These are phyloP conservation scores for Diaporthe amygdali DNA, from an alignment of 2,329 filamentous ascomycete genomes.

Conservation along the genomic window DNA sequence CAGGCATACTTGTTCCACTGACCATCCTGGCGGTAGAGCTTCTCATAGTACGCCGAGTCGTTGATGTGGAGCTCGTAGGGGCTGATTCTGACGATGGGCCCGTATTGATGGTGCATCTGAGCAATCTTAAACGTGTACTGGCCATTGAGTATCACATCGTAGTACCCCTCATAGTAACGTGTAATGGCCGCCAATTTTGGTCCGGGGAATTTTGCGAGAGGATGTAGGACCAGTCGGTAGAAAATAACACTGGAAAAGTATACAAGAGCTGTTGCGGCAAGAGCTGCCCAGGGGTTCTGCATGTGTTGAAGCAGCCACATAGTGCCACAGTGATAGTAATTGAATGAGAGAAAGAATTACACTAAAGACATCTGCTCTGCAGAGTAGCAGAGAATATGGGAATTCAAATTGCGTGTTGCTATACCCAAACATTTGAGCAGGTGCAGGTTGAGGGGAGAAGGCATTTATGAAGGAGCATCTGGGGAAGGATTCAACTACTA, in stretches of 20 bases:
- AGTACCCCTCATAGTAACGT: conserved; percentile 48
- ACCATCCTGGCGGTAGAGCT: conserved; percentile 30
- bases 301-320: background rate
- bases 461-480: too few species aligned
- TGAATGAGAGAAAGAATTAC: background rate
- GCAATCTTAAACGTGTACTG: conserved; percentile 48
- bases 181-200: conserved; percentile 45
- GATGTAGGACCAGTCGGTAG: conserved; percentile 42
- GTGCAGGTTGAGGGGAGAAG: too few species aligned
- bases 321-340: background rate
- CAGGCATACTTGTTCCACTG: conserved; percentile 19
- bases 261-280: background rate
- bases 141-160: conserved; percentile 46
- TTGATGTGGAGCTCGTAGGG: conserved; percentile 38
- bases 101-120: conserved; percentile 47
- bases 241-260: conserved; percentile 6
- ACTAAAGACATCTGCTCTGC: too few species aligned
- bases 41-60: conserved; percentile 33
- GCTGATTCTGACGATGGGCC: conserved; percentile 40
- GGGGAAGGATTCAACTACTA: too few species aligned
- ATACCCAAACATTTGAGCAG: too few species aligned
- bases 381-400: too few species aligned
- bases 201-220: conserved; percentile 44
- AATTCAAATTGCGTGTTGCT: too few species aligned
- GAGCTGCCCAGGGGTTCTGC: background rate